Evolutionary conservation across 192 early-diverging fungal genomes (phyloP), one percentile per base, ranked within the genome.

Genomic region (Globomyces pollinis-pini): DNA sequence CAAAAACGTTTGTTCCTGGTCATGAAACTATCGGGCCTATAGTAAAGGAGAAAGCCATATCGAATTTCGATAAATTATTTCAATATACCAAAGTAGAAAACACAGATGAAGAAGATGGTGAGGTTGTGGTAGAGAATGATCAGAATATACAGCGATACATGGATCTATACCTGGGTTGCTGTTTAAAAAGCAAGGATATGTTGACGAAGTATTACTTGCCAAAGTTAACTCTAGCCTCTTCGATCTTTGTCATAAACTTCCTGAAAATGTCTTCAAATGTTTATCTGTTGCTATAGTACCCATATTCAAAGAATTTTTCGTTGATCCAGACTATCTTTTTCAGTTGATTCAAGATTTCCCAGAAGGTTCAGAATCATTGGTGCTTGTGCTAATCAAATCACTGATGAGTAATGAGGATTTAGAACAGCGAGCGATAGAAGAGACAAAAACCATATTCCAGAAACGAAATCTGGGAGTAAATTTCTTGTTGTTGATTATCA

Each of bases 141-240:
- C 62, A 76, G n/a, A 86, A 86, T 55, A 75, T 88, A 12, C 68
- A 79, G 9, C 54, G 76, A 15, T 78, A 79, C 51, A 52, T 90
- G 31, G 90, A 92, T 54, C 63, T 93, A 24, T 91, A 74, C 64
- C 83, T 92, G 60, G 81, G 86, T 20, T 64, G 91, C 8, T 87
- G 86, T 57, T 78, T 76, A 38, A 87, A 85, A 59, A 88, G 88
- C 38, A 80, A 72, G 49, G 71, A 78, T 18, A 56, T 93, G n/a
- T 66, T 92, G 36, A 51, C 65, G 31, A 67, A 74, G 87, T 88
- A 72, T 26, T 26, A 11, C 2, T 47, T 47, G 6, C 6, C n/a
- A n/a, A n/a, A n/a, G n/a, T 36, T 47, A 26, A 47, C 4, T 3
- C 6, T 47, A 47, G 44, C 11, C n/a, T 47, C 7, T 47, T 47